Conservation (phyloP, 2,329 filamentous ascomycete genomes). For the Thyridium curvatum region DNA sequence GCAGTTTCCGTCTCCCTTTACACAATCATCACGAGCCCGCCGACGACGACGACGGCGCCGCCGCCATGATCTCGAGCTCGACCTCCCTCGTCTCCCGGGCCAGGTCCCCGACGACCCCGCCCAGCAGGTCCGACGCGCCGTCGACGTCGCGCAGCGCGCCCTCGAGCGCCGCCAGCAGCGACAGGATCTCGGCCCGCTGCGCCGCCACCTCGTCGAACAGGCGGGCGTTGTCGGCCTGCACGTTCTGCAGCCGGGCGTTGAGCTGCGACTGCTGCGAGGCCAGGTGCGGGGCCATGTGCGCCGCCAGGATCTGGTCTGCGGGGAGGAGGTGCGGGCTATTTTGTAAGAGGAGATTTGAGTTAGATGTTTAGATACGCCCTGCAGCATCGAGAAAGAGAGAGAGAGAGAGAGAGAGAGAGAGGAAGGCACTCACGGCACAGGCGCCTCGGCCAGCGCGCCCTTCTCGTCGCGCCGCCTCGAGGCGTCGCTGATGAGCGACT, state of each 20-base stretch:
- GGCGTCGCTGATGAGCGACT: slow-evolving; percentile 47
- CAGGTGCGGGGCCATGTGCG: slow-evolving; percentile 49
- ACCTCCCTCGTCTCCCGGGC: slow-evolving; percentile 41
- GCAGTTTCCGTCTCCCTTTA: too few relatives aligned
- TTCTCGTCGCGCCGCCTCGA: slow-evolving; percentile 27
- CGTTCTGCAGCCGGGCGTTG: slow-evolving; percentile 49
- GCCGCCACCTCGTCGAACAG: slow-evolving; percentile 43
- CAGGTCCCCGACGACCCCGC: slow-evolving; percentile 38
- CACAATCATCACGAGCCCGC: background rate
- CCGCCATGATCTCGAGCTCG: slow-evolving; percentile 30
- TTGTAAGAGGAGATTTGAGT: too few relatives aligned
- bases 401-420: background rate
- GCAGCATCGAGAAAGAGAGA: background rate
- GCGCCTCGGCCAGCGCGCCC: slow-evolving; percentile 7
- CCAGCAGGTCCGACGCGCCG: slow-evolving; percentile 42
- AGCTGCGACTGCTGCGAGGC: slow-evolving; percentile 47
- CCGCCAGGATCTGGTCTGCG: slow-evolving; percentile 42
- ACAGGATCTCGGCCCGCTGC: slow-evolving; percentile 50
- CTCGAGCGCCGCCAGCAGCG: slow-evolving; percentile 43
- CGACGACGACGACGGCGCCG: slow-evolving; percentile 4
- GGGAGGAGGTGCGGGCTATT: slow-evolving; percentile 50
- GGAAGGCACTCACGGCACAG: slow-evolving; percentile 32
- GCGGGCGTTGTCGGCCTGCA: slow-evolving; percentile 49
- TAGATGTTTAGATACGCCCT: slow-evolving; percentile 1
- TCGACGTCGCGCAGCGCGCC: slow-evolving; percentile 46